phyloP scores from a whole-genome alignment of 2,329 filamentous ascomycete species.

The Trichoderma citrinoviride region DNA sequence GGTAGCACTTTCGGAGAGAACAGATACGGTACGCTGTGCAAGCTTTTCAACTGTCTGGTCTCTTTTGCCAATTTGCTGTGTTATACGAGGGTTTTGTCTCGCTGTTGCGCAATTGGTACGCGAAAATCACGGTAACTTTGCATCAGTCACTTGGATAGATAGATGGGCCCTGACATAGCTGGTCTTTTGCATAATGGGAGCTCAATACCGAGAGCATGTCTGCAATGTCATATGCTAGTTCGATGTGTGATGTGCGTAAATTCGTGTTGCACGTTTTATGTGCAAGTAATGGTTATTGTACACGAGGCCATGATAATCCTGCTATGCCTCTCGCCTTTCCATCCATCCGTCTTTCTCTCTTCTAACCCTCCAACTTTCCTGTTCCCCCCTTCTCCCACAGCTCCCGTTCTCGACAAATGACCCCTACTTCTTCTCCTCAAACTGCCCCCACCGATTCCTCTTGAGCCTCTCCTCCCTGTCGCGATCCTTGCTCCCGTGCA shows the following conservation, averaged over 20 bases:
- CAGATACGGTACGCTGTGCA: neutral
- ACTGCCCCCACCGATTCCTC: conserved; percentile 50
- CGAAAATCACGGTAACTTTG: neutral
- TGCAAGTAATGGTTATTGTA: neutral
- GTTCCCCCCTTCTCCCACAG: neutral
- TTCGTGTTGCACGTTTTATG: neutral
- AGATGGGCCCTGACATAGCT: neutral
- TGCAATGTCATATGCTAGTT: neutral
- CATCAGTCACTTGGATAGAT: conserved; percentile 3
- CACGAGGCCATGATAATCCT: neutral
- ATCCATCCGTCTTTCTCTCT: neutral
- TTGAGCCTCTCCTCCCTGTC: conserved; percentile 49
- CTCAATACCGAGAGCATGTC: neutral
- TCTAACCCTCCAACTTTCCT: neutral
- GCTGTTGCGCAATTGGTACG: neutral
- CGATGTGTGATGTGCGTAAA: neutral
- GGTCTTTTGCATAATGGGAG: neutral
- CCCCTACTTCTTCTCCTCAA: conserved; percentile 20
- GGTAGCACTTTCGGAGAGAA: neutral
- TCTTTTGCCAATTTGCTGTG: neutral
- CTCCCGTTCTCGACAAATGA: too few relatives aligned
- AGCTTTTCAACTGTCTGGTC: neutral
- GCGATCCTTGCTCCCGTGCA: conserved; percentile 48
- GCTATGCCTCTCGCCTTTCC: neutral
- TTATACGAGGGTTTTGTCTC: neutral